A percentile compares a stretch with the other conserved stretches of the same genome.
Conservation (phyloP, 345 rosid genomes). For the Syzygium aqueum region DNA sequence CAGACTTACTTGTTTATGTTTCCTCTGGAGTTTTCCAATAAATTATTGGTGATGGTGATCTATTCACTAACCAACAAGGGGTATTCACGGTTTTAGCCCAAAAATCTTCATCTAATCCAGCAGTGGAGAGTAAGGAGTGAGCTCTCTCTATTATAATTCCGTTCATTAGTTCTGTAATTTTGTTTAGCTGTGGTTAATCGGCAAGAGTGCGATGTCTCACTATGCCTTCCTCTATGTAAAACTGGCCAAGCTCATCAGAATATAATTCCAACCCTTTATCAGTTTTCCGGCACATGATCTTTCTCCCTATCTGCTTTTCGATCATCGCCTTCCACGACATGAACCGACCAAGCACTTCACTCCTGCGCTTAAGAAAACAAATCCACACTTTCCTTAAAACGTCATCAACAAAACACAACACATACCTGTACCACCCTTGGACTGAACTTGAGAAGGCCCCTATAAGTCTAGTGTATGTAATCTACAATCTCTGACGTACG, state of each 20-base stretch:
- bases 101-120: neutral
- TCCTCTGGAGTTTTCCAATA: neutral
- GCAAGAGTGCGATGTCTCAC: neutral
- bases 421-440: neutral
- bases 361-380: neutral
- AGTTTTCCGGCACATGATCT: neutral
- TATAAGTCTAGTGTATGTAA: fast-evolving
- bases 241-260: neutral
- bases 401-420: neutral
- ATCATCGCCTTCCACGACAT: neutral
- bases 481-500: neutral
- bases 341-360: neutral
- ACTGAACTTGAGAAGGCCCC: neutral
- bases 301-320: too few relatives aligned
- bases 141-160: neutral
- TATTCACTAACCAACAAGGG: neutral
- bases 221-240: neutral
- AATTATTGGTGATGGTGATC: neutral
- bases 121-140: too few relatives aligned
- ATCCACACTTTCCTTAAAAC: neutral
- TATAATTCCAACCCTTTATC: neutral
- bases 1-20: neutral
- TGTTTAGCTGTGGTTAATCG: too few relatives aligned
- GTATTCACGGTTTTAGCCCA: too few relatives aligned
- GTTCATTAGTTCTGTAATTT: neutral